A percentile compares a stretch with the other conserved stretches of the same genome.
phyloP scores from a whole-genome alignment of 306 rosid species.

The Sphenostylis stenocarpa region DNA sequence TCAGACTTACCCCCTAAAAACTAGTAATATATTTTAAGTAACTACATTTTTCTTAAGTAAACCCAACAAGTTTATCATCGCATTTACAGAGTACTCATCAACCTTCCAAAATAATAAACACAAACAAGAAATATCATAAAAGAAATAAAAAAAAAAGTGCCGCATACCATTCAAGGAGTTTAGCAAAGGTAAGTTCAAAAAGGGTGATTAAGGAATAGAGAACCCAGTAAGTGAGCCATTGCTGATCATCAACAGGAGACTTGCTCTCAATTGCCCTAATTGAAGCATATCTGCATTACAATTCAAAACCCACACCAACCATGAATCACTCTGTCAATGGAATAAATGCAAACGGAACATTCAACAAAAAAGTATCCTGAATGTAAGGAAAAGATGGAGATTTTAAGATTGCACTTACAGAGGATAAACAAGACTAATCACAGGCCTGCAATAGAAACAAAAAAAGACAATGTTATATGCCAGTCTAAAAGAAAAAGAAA shows the following conservation, averaged over 20 bases:
- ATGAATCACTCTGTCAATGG: conserved; percentile 2
- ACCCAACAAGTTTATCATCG: not conserved
- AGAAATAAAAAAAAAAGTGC: not conserved
- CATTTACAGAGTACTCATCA: not conserved
- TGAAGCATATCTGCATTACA: conserved; percentile 73
- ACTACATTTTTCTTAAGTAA: conserved; percentile 20
- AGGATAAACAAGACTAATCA: conserved; percentile 92
- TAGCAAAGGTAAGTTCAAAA: conserved; percentile 87
- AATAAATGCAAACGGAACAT: not conserved
- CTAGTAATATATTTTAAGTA: not conserved
- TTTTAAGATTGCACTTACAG: conserved; percentile 59
- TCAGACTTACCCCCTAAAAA: not conserved
- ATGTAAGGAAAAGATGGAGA: not conserved
- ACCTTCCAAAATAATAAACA: conserved; percentile 9
- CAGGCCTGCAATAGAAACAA: conserved; percentile 71
- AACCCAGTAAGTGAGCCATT: conserved; percentile 98
- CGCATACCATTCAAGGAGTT: conserved; percentile 75
- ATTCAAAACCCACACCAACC: conserved; percentile 19
- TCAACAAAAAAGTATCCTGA: not conserved
- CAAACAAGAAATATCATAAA: not conserved
- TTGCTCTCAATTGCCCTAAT: conserved; percentile 89
- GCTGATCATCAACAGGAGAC: conserved; percentile 85
- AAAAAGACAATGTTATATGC: not conserved
- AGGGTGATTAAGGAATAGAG: conserved; percentile 92
- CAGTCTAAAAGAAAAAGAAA: not conserved